These are phyloP conservation scores for Thelonectria olida DNA, from an alignment of 2,329 filamentous ascomycete species.

Conservation along the genomic window DNA sequence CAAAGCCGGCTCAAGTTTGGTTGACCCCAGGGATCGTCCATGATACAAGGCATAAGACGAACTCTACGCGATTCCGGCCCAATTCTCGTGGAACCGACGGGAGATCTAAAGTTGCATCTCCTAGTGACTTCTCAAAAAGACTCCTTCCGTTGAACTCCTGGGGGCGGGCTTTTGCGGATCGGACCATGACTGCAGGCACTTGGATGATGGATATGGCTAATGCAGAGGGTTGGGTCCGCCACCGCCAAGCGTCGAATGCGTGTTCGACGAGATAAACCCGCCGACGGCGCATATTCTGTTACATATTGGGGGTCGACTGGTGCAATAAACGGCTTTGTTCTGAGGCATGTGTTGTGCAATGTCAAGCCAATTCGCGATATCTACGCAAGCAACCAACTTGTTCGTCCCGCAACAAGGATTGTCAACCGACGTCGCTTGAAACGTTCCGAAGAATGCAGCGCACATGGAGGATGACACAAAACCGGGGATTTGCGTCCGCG, in stretches of 20 bases:
- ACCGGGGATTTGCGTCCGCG: conserved; percentile 25
- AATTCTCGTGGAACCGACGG: neutral
- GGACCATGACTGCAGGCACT: conserved; percentile 13
- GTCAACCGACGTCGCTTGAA: conserved; percentile 16
- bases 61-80: conserved; percentile 2
- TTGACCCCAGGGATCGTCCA: conserved; percentile 44
- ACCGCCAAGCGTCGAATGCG: neutral
- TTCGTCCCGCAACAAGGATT: neutral
- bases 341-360: neutral
- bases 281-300: neutral
- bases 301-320: neutral
- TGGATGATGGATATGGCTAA: conserved; percentile 5
- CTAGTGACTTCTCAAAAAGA: neutral
- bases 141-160: neutral
- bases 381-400: neutral
- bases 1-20: conserved; percentile 70
- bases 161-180: conserved; percentile 4
- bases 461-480: conserved; percentile 22
- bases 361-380: neutral
- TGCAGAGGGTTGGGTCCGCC: conserved; percentile 7
- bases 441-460: conserved; percentile 2
- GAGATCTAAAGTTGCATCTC: conserved; percentile 11
- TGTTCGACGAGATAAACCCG: neutral
- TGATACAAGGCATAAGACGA: conserved; percentile 1
- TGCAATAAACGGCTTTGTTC: neutral